Conservation (phyloP, 306 rosid genomes). For the Sechiopsis laciniata region DNA sequence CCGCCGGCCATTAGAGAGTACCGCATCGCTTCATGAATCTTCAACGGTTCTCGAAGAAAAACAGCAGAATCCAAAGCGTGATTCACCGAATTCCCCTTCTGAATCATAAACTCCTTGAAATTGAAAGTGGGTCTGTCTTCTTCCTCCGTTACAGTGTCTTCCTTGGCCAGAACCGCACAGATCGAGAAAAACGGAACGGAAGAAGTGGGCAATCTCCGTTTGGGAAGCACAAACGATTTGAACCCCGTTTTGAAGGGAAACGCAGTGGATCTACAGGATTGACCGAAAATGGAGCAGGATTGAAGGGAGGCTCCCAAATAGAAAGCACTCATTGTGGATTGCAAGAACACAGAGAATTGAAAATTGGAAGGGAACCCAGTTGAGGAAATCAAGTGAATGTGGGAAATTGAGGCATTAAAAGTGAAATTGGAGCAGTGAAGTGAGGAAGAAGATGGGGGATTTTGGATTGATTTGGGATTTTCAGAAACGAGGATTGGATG, state of each 20-base stretch:
- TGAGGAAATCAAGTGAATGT: not conserved
- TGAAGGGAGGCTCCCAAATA: not conserved
- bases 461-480: not conserved
- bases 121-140: not conserved
- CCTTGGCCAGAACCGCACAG: not conserved
- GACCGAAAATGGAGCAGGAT: slow-evolving; percentile 13
- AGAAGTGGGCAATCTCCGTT: not conserved
- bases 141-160: slow-evolving; percentile 7
- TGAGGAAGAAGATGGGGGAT: not conserved
- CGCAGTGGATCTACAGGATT: not conserved
- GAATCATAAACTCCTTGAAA: slow-evolving; percentile 9
- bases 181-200: not conserved
- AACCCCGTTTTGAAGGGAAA: not conserved
- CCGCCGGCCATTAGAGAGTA: slow-evolving; percentile 10
- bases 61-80: slow-evolving; percentile 11
- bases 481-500: not conserved
- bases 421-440: not conserved
- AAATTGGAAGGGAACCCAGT: not conserved
- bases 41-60: slow-evolving; percentile 14
- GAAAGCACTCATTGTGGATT: not conserved
- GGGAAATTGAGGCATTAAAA: not conserved
- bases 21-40: slow-evolving; percentile 14
- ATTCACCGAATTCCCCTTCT: slow-evolving; percentile 9
- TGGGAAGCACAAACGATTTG: not conserved
- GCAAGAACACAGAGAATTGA: not conserved